phyloP scores from a whole-genome alignment of 2,329 filamentous ascomycete species.

The Penicillium sp. region DNA sequence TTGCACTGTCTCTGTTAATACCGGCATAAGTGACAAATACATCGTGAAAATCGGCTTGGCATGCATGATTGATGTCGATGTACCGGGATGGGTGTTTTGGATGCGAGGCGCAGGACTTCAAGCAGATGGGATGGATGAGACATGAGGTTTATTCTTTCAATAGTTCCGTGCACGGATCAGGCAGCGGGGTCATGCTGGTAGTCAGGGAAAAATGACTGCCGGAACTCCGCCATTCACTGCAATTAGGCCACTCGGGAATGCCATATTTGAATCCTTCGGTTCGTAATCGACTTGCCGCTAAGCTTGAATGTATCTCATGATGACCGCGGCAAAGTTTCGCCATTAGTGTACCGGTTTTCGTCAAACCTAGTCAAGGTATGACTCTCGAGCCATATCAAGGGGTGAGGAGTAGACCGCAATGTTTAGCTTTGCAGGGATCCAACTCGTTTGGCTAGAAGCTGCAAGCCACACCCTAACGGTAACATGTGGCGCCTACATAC shows the following conservation, averaged over 20 bases:
- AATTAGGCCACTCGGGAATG: conserved; percentile 11
- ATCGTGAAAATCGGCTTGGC: conserved; percentile 13
- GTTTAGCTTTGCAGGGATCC: conserved; percentile 10
- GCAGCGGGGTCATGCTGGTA: conserved; percentile 1
- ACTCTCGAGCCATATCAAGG: conserved; percentile 1
- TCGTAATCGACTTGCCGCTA: conserved; percentile 3
- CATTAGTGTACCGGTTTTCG: neutral
- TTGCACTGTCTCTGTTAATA: neutral
- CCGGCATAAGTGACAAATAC: conserved; percentile 2
- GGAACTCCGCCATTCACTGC: conserved; percentile 1
- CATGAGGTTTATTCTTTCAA: conserved; percentile 12
- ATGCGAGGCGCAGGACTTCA: neutral
- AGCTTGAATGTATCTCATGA: conserved; percentile 3
- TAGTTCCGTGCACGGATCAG: conserved; percentile 29
- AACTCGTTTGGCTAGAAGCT: conserved; percentile 2
- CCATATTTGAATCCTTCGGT: neutral
- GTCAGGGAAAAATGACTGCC: neutral
- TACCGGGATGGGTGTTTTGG: conserved; percentile 4
- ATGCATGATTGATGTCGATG: conserved; percentile 22
- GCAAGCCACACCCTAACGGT: conserved; percentile 24
- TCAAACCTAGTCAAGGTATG: neutral
- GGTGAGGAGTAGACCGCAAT: conserved; percentile 18
- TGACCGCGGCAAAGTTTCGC: neutral
- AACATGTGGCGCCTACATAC: conserved; percentile 19
- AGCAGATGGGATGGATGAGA: neutral